These are phyloP conservation scores for Rhizomucor pusillus DNA, from an alignment of 371 early-diverging fungal genomes.

Conservation along the genomic window DNA sequence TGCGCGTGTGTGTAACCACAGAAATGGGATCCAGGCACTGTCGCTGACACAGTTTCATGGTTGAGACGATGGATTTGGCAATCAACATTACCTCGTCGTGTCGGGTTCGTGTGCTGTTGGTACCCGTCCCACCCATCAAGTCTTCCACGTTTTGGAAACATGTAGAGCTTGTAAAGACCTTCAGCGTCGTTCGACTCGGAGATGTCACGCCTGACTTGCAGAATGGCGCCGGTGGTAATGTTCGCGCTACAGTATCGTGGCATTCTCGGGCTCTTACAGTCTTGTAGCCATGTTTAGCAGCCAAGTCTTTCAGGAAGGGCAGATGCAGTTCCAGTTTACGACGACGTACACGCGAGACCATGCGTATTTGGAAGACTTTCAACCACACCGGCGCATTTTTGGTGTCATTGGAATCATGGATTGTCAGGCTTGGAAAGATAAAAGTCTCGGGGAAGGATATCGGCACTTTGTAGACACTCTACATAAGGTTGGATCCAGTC, in stretches of 20 bases:
- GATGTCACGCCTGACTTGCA: conserved; percentile 61
- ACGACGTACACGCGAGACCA: conserved; percentile 60
- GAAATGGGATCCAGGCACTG: not conserved
- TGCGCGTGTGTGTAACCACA: no score
- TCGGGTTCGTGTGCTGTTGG: conserved; percentile 69
- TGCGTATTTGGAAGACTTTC: conserved; percentile 75
- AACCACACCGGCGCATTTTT: conserved; percentile 73
- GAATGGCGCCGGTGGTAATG: conserved; percentile 46
- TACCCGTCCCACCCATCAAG: conserved; percentile 74
- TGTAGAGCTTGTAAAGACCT: conserved; percentile 61
- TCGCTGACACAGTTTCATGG: not conserved
- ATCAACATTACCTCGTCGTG: conserved; percentile 56
- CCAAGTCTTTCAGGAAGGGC: conserved; percentile 69
- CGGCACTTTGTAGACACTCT: conserved; percentile 61
- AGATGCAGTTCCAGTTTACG: conserved; percentile 74
- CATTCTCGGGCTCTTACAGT: conserved; percentile 1
- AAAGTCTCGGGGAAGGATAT: conserved; percentile 61
- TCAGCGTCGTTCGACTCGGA: conserved; percentile 49
- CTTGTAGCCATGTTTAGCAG: conserved; percentile 53
- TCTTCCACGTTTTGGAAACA: conserved; percentile 64
- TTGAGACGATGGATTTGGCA: conserved; percentile 38
- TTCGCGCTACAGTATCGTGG: not conserved
- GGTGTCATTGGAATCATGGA: conserved; percentile 86
- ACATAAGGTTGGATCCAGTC: conserved; percentile 47
- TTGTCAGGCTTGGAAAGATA: conserved; percentile 70